phyloP scores from a whole-genome alignment of 108 stramenopile genomes.

The Stephanodiscus minutulus region DNA sequence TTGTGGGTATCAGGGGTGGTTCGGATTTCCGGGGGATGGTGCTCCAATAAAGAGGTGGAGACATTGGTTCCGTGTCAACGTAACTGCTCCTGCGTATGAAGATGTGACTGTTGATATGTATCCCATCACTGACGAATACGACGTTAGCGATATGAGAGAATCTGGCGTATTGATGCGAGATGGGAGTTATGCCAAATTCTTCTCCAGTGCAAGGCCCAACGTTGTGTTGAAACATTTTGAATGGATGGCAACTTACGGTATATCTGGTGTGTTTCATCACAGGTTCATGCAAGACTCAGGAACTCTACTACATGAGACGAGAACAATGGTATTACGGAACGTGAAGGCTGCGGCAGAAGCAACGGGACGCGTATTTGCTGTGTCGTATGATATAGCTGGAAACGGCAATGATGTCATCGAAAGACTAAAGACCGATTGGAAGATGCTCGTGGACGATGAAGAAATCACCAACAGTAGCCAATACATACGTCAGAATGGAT shows the following conservation, averaged over 20 bases:
- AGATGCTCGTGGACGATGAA: conserved; percentile 43
- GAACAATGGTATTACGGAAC: conserved; percentile 17
- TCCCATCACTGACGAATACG: conserved; percentile 39
- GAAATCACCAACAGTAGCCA: conserved; percentile 34
- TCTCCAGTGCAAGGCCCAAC: conserved; percentile 26
- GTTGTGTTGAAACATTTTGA: conserved; percentile 48
- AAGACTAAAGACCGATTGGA: conserved; percentile 49
- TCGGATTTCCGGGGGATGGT: conserved; percentile 38
- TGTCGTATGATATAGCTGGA: conserved; percentile 51
- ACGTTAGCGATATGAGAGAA: conserved; percentile 33
- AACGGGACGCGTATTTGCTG: conserved; percentile 51
- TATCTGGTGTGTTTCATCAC: conserved; percentile 50
- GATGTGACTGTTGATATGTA: conserved; percentile 41
- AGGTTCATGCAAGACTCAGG: conserved; percentile 36
- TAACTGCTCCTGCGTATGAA: conserved; percentile 13
- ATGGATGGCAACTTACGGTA: conserved; percentile 53
- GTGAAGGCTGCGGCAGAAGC: background rate
- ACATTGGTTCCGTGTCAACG: conserved; percentile 37
- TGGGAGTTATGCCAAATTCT: conserved; percentile 38
- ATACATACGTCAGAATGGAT: conserved; percentile 51
- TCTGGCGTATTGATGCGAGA: conserved; percentile 26
- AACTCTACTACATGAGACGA: background rate
- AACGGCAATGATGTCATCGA: conserved; percentile 29
- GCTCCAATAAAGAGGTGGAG: conserved; percentile 37
- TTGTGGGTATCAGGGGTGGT: conserved; percentile 59